Base-by-base conservation (phyloP, 2,329 filamentous ascomycete species). In the Cladosporium oxysporum region DNA sequence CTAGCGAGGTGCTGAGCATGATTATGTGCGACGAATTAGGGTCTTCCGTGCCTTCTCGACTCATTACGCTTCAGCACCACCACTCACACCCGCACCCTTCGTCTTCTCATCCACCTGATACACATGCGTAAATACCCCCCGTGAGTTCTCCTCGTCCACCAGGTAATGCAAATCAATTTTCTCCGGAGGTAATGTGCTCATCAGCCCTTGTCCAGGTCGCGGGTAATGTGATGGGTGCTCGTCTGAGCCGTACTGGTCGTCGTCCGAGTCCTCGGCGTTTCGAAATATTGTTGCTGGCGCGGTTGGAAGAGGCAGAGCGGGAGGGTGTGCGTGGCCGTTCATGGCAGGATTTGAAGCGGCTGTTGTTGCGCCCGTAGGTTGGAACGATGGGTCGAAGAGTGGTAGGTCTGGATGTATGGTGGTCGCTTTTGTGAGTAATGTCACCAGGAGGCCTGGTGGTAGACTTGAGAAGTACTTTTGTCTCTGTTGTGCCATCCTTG, bases 361-460 rank as follows among this genome's bases (percentile, higher is more conserved):
- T 23, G 12, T 55, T 7, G 23, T 59, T 31, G 47, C 11, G 3
- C 50, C 58, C 4, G 58, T 66, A 1, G 53, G 31, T 28, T 65
- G 71, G 61, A 67, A 69, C 41, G 72, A 77, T 47, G 77, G 76
- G n/a, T 81, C 75, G 69, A 91, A 92, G 62, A 93, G 80, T 5
- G 89, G 86, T 6, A 93, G 79, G 62, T 88, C 84, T 2, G 90
- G 88, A 67, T 90, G 83, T 2, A 86, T 76, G 57, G 84, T 83
- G 31, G 85, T 86, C 66, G 87, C 83, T 68, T 85, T 84, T 66
- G 91, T 81, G 41, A 92, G 80, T 31, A 92, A 82, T 62, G 85
- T 84, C 57, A 92, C 85, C 1, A 93, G 81, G 47, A 88, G 82
- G 11, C 82, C 77, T 69, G 87, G 85, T 2, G 89, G 80, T 33